A percentile compares a stretch with the other conserved stretches of the same genome.
Conservation (phyloP, 495 filamentous ascomycete genomes). For the Patellaria atrata region DNA sequence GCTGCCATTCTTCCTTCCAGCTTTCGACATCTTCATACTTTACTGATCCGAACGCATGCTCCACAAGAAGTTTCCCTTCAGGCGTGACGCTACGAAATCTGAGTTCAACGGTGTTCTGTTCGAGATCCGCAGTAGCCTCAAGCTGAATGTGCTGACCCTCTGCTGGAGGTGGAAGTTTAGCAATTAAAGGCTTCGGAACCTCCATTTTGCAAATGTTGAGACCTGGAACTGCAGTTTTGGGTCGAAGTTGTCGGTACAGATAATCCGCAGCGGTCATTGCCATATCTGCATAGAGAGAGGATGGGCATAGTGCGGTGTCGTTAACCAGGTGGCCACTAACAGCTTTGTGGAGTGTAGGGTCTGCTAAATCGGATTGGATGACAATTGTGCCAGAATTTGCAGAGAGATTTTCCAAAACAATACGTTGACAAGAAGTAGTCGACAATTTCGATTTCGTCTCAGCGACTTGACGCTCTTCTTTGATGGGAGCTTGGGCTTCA, state of each 20-base stretch:
- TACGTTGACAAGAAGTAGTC: constrained; percentile 29
- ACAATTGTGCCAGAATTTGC: constrained; percentile 26
- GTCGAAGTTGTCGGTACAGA: constrained; percentile 31
- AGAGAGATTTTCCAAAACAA: constrained; percentile 27
- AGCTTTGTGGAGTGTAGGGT: constrained; percentile 25
- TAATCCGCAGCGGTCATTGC: constrained; percentile 35
- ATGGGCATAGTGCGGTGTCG: constrained; percentile 29
- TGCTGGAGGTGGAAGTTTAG: constrained; percentile 24
- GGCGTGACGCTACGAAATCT: constrained; percentile 29
- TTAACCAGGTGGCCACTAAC: constrained; percentile 32
- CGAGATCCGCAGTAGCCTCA: constrained; percentile 31
- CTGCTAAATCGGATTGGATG: constrained; percentile 27
- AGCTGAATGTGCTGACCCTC: constrained; percentile 29
- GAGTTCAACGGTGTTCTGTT: constrained; percentile 20
- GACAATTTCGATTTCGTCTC: constrained; percentile 25
- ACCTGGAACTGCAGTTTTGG: constrained; percentile 24
- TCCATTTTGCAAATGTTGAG: constrained; percentile 30
- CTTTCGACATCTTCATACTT: constrained; percentile 27
- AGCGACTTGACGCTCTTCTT: constrained; percentile 14
- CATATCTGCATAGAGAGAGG: constrained; percentile 37
- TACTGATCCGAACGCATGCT: constrained; percentile 27
- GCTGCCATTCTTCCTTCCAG: constrained; percentile 29
- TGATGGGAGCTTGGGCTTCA: constrained; percentile 23
- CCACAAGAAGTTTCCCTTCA: constrained; percentile 25
- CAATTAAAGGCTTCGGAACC: constrained; percentile 28